These are phyloP conservation scores for Phytophthora litchii DNA, from an alignment of 352 stramenopile genomes.

Conservation along the genomic window DNA sequence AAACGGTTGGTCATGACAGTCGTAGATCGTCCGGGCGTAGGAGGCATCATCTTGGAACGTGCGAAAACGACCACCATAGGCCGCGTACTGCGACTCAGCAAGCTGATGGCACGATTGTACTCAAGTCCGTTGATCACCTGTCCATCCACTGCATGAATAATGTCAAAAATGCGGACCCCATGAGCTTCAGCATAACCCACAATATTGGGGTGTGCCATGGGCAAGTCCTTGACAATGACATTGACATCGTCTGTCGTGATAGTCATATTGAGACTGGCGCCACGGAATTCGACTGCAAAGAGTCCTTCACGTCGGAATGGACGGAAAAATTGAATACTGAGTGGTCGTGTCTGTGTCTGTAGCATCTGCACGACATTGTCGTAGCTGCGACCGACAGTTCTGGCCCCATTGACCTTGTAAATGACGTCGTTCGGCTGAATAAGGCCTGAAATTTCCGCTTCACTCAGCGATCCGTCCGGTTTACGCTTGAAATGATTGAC, in stretches of 20 bases:
- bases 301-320: conserved; percentile 78
- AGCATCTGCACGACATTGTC: conserved; percentile 88
- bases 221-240: conserved; percentile 85
- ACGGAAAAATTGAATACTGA: conserved; percentile 86
- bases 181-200: conserved; percentile 84
- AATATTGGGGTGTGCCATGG: conserved; percentile 83
- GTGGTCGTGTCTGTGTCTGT: conserved; percentile 72
- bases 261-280: conserved; percentile 83
- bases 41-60: conserved; percentile 64
- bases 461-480: conserved; percentile 51
- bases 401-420: conserved; percentile 84
- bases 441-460: conserved; percentile 57
- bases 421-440: conserved; percentile 83
- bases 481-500: conserved; percentile 86
- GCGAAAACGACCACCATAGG: conserved; percentile 87
- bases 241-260: conserved; percentile 88
- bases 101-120: conserved; percentile 82
- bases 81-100: conserved; percentile 65
- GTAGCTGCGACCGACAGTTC: conserved; percentile 79
- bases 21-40: conserved; percentile 61
- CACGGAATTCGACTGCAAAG: conserved; percentile 84
- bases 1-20: conserved; percentile 64
- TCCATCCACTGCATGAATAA: conserved; percentile 82
- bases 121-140: conserved; percentile 79
- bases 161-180: conserved; percentile 79